A percentile compares a stretch with the other conserved stretches of the same genome.
These are phyloP conservation scores for Amanita muscaria DNA, from an alignment of 768 basidiomycete genomes.

Conservation along the genomic window DNA sequence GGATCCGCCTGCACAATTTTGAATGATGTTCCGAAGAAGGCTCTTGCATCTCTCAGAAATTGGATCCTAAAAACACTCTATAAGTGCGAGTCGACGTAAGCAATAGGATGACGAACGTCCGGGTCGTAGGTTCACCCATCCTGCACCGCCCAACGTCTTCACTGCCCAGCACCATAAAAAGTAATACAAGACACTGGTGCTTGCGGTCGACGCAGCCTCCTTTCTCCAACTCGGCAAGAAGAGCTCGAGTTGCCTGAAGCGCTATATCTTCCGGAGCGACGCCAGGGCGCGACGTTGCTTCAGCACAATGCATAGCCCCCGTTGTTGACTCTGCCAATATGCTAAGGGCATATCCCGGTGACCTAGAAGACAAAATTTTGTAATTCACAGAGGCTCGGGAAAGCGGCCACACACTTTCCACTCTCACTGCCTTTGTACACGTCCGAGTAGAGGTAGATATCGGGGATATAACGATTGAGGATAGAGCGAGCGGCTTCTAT, in stretches of 20 bases:
- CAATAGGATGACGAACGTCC: conserved; percentile 51
- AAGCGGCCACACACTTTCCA: conserved; percentile 56
- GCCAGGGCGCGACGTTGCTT: conserved; percentile 76
- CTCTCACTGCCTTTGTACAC: conserved; percentile 97
- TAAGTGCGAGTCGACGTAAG: not conserved
- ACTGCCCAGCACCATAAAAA: conserved; percentile 94
- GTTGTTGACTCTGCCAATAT: conserved; percentile 91
- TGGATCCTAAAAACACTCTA: conserved; percentile 54
- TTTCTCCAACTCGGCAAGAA: conserved; percentile 68
- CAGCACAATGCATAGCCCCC: conserved; percentile 77
- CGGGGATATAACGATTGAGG: conserved; percentile 93
- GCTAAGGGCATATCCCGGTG: conserved; percentile 90
- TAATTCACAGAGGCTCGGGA: not conserved
- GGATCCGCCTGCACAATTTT: conserved; percentile 67
- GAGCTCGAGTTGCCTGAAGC: conserved; percentile 64
- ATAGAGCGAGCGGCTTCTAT: conserved; percentile 91
- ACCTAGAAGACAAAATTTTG: conserved; percentile 39
- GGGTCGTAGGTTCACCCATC: conserved; percentile 74
- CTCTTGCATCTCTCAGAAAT: conserved; percentile 75
- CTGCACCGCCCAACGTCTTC: conserved; percentile 91
- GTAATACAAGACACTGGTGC: conserved; percentile 77
- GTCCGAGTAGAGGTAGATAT: conserved; percentile 97
- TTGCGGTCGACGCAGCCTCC: conserved; percentile 90
- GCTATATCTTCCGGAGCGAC: conserved; percentile 92
- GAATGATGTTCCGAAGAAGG: conserved; percentile 88